phyloP scores from a whole-genome alignment of 108 stramenopile species.

The Skeletonema costatum region DNA sequence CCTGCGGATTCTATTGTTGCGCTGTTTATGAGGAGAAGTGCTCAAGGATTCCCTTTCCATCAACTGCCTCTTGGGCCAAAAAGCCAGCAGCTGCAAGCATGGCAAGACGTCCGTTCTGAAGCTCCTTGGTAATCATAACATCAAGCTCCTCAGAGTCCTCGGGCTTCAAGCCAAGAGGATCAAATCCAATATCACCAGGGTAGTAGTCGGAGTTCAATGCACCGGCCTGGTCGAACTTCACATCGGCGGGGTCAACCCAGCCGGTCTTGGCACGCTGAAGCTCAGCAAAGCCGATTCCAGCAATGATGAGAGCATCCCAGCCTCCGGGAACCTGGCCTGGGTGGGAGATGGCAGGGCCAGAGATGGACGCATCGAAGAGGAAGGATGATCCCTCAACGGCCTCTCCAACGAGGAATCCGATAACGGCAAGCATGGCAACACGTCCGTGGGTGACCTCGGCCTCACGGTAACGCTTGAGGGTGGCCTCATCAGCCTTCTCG shows the following conservation, averaged over 20 bases:
- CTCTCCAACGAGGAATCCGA: slow-evolving; percentile 82
- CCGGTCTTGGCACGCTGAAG: slow-evolving; percentile 65
- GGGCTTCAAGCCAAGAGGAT: slow-evolving; percentile 86
- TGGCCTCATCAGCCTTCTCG: slow-evolving; percentile 65
- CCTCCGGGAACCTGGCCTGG: slow-evolving; percentile 74
- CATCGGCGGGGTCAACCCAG: slow-evolving; percentile 69
- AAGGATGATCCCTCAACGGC: slow-evolving; percentile 74
- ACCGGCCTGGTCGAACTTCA: slow-evolving; percentile 57
- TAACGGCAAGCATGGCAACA: slow-evolving; percentile 59
- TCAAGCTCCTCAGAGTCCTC: slow-evolving; percentile 59
- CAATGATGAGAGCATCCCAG: slow-evolving; percentile 64
- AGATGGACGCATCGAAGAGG: slow-evolving; percentile 76
- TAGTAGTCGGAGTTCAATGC: slow-evolving; percentile 59
- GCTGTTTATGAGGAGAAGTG: slow-evolving; percentile 33
- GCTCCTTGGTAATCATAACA: slow-evolving; percentile 75
- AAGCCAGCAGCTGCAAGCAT: slow-evolving; percentile 91
- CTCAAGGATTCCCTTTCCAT: slow-evolving; percentile 80
- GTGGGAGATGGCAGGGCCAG: slow-evolving; percentile 92
- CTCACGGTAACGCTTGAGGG: slow-evolving; percentile 83
- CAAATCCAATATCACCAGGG: slow-evolving; percentile 86
- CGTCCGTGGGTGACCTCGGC: slow-evolving; percentile 83
- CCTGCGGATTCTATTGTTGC: not conserved
- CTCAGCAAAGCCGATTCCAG: slow-evolving; percentile 67
- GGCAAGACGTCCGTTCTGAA: slow-evolving; percentile 92
- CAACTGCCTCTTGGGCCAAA: slow-evolving; percentile 82